Conservation (phyloP, 2,329 filamentous ascomycete genomes). For the Cladosporium sp. region DNA sequence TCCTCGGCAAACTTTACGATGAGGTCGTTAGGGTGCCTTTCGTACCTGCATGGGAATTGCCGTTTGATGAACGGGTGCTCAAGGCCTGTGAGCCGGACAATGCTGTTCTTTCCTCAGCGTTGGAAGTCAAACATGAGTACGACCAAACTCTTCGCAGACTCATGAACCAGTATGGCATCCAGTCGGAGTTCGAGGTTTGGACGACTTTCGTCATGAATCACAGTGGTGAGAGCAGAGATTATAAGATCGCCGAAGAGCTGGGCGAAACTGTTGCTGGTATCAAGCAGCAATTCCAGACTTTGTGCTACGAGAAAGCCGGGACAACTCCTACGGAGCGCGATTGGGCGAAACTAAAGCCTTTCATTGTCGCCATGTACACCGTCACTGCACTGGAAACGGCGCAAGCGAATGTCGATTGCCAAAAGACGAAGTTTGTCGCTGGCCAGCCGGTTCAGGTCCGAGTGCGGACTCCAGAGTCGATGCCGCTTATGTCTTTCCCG, state of each 20-base stretch:
- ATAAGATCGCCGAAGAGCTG: conserved; percentile 82
- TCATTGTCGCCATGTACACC: conserved; percentile 83
- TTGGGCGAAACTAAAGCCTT: conserved; percentile 58
- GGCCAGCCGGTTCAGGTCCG: conserved; percentile 34
- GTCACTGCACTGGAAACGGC: conserved; percentile 69
- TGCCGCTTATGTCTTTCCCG: conserved; percentile 88
- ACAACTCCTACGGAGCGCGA: conserved; percentile 32
- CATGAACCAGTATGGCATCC: conserved; percentile 78
- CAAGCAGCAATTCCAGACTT: conserved; percentile 62
- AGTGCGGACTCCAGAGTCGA: conserved; percentile 43
- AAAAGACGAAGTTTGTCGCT: conserved; percentile 35
- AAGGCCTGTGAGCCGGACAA: conserved; percentile 54
- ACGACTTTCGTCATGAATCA: conserved; percentile 76
- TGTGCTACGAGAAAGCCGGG: conserved; percentile 62
- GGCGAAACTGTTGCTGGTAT: conserved; percentile 62
- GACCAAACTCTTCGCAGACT: conserved; percentile 71
- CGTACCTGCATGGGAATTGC: conserved; percentile 61
- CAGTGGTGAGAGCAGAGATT: conserved; percentile 67
- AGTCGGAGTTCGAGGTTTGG: conserved; percentile 89
- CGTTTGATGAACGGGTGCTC: conserved; percentile 74
- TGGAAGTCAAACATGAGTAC: conserved; percentile 68
- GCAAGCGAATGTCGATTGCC: conserved; percentile 51
- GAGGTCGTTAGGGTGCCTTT: conserved; percentile 66
- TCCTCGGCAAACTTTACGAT: conserved; percentile 81
- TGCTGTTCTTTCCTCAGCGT: conserved; percentile 54